Evolutionary conservation across 2,329 filamentous ascomycete species (phyloP), one percentile per base, ranked within the genome.

Genomic region (Massarina eburnea): DNA sequence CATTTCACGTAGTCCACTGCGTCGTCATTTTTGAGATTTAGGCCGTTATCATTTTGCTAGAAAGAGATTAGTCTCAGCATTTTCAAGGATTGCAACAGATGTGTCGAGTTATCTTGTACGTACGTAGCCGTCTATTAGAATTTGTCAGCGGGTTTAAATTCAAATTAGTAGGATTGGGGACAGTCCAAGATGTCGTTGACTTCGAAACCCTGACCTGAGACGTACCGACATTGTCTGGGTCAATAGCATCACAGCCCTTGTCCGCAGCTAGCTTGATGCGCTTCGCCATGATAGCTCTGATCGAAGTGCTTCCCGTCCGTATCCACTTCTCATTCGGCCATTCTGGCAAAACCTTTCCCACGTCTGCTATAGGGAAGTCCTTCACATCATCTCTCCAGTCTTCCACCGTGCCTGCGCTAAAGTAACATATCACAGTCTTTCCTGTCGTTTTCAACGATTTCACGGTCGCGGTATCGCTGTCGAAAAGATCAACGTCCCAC

Each of bases 251-350:
- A 35, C 61, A 67, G 6, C 62, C 62, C 39, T 66, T 66, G 14
- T 61, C 55, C 1, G 55, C 53, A 24, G 61, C 62, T 8, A 64
- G 17, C 39, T 59, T 59, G 34, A 67, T 64, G 20, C 64, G 50
- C 44, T 58, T 62, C 20, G 55, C 46, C 61, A 67, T 67, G 17
- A 67, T 56, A 8, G 55, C 53, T 30, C 62, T 55, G 19, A 67
- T 48, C 14, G 51, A 49, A 14, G 48, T 41, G 44, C 59, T 63
- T 18, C 55, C 49, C 3, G 51, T 58, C 3, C 55, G 46, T 46
- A 65, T 49, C 62, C 62, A 66, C 34, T 55, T 65, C 47, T 66
- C 64, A 34, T 63, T 59, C 22, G 55, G 56, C 64, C 64, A 67
- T 17, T 61, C 48, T 29, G 55, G 55, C n/a, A 67, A 34, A 1